phyloP scores from a whole-genome alignment of 306 rosid species.

The Crataegus laevigata region DNA sequence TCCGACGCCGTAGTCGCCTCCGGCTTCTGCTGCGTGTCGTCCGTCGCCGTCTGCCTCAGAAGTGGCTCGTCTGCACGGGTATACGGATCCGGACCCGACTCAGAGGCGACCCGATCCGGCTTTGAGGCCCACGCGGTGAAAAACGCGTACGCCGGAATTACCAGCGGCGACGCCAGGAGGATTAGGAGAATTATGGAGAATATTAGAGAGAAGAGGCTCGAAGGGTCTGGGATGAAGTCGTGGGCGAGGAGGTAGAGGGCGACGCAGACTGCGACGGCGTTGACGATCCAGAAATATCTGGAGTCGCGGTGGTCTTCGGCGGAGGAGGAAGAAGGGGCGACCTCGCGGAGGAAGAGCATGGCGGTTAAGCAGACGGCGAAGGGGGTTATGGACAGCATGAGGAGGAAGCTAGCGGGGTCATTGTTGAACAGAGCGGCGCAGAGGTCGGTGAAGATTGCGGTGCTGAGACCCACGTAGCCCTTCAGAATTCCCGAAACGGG shows the following conservation, averaged over 20 bases:
- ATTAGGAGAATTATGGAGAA: slow-evolving; percentile 39
- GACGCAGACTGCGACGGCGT: slow-evolving; percentile 50
- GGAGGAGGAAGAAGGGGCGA: slow-evolving; percentile 28
- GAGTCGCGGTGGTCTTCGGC: slow-evolving; percentile 41
- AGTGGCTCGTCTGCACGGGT: slow-evolving; percentile 33
- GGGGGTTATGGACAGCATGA: slow-evolving; percentile 64
- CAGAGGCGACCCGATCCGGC: slow-evolving; percentile 1
- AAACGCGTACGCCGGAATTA: slow-evolving; percentile 45
- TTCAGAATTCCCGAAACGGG: slow-evolving; percentile 82
- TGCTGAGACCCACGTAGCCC: slow-evolving; percentile 82
- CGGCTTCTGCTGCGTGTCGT: background rate
- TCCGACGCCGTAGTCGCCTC: background rate
- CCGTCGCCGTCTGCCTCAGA: slow-evolving; percentile 3
- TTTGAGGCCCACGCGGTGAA: background rate
- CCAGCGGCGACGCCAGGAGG: slow-evolving; percentile 58
- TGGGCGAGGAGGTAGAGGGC: slow-evolving; percentile 54
- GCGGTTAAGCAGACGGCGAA: slow-evolving; percentile 68
- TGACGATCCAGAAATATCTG: slow-evolving; percentile 47
- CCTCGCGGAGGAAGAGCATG: slow-evolving; percentile 69
- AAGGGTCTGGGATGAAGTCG: slow-evolving; percentile 49
- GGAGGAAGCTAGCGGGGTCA: slow-evolving; percentile 54
- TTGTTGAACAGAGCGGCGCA: slow-evolving; percentile 61
- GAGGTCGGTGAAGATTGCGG: slow-evolving; percentile 80
- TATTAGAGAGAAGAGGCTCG: slow-evolving; percentile 23
- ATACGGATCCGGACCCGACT: slow-evolving; percentile 31